Base-by-base conservation (phyloP, 2,329 filamentous ascomycete genomes). In the Trichothecium roseum region DNA sequence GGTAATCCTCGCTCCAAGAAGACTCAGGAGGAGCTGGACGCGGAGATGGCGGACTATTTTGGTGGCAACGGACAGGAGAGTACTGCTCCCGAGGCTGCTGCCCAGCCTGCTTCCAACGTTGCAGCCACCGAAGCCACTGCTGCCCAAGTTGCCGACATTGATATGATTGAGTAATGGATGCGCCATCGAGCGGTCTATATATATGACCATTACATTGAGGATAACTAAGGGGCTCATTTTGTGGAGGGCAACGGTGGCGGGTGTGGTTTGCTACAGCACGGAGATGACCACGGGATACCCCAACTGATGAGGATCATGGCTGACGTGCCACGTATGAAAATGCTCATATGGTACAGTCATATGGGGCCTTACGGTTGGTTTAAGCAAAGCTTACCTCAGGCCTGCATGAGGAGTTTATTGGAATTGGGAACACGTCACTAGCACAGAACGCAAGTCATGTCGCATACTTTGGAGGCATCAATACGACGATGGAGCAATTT, bases 21-120 rank as follows among this genome's bases (percentile, higher is more conserved):
- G 72, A 94, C 88, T 0, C 82, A 87, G 46, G 84, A 94, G 49
- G 85, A 95, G 55, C 68, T 95, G 28, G 88, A 95, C 55, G 85
- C 84, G n/a, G 88, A 95, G 61, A 95, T 95, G 88, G 86, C 81
- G 20, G 85, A 94, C 53, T 95, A 95, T 58, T 95, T 86, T 66
- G 78, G 72, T 20, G 64, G 62, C 18, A 41, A 48, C 35, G 48
- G 48, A 32, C 16, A 30, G 20, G 47, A 57, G 38, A 51, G 50
- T 10, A 46, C 56, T 28, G 58, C 48, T 10, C 6, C 20, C 20
- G 20, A 24, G 10, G 20, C 20, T 37, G 57, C 48, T 4, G 60
- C 55, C 26, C 61, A 52, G 14, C 47, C 53, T 8, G 52, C 55
- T 18, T 46, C 57, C 37, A 51, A 49, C 10, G 43, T 43, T 13